Conservation (phyloP, 2,329 filamentous ascomycete genomes). For the Monilinia fructicola region DNA sequence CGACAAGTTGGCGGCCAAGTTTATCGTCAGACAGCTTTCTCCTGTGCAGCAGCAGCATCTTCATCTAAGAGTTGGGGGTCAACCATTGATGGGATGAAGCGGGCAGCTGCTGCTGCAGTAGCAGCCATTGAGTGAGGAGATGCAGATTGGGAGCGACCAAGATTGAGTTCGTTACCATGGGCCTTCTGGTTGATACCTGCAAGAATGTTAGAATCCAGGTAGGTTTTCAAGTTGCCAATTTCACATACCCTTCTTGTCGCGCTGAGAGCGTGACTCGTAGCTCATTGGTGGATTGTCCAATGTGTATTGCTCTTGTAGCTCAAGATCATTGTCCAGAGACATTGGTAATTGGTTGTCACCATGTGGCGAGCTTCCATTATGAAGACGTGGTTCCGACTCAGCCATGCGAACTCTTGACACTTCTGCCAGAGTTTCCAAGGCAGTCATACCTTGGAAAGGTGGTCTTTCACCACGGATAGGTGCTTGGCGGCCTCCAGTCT, state of each 20-base stretch:
- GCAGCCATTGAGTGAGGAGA: conserved; percentile 38
- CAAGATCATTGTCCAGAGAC: conserved; percentile 43
- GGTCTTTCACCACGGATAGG: conserved; percentile 26
- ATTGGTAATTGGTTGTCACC: conserved; percentile 30
- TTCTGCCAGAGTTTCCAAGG: conserved; percentile 82
- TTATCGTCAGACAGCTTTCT: conserved; percentile 29
- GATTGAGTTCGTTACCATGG: background rate
- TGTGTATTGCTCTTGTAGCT: conserved; percentile 59
- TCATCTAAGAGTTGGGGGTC: conserved; percentile 40
- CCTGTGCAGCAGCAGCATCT: conserved; percentile 30
- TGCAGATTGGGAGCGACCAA: conserved; percentile 30
- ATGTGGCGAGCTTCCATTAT: conserved; percentile 46
- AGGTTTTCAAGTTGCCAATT: conserved; percentile 12
- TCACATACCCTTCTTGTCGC: conserved; percentile 45
- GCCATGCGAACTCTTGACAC: conserved; percentile 77
- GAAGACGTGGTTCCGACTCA: conserved; percentile 57
- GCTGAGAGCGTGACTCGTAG: conserved; percentile 46
- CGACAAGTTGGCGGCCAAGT: conserved; percentile 32
- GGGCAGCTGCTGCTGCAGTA: conserved; percentile 35
- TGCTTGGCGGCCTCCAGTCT: conserved; percentile 39
- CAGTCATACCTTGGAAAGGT: conserved; percentile 59
- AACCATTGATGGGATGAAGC: conserved; percentile 40
- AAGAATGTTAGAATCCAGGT: conserved; percentile 7
- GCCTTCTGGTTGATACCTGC: conserved; percentile 11
- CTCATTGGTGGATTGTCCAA: conserved; percentile 55